These are phyloP conservation scores for Pyrenula aspistea DNA, from an alignment of 495 filamentous ascomycete species.

Conservation along the genomic window DNA sequence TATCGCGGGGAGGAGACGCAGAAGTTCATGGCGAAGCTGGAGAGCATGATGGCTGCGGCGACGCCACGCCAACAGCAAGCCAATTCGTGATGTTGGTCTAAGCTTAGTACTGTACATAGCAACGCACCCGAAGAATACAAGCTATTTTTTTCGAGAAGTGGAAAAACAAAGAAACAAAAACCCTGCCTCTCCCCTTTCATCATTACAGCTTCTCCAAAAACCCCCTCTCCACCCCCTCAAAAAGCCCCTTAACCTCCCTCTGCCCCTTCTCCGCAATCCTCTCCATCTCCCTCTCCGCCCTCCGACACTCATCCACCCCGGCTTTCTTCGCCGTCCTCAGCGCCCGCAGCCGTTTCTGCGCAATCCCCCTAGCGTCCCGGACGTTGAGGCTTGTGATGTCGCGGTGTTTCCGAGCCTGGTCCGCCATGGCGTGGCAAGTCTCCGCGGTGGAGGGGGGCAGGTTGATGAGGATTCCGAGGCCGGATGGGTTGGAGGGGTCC, in stretches of 20 bases:
- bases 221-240: conserved; percentile 52
- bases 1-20: conserved; percentile 29
- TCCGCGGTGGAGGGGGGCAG: conserved; percentile 60
- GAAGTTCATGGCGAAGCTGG: conserved; percentile 29
- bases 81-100: conserved; percentile 1
- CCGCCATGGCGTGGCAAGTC: conserved; percentile 38
- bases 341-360: conserved; percentile 54
- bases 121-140: not conserved
- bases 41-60: conserved; percentile 11
- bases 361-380: conserved; percentile 40
- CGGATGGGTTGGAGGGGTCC: conserved; percentile 50
- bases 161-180: too few species aligned
- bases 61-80: conserved; percentile 6
- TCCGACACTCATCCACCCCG: conserved; percentile 54
- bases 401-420: conserved; percentile 45
- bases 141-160: too few species aligned
- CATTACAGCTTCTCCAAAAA: conserved; percentile 26
- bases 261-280: conserved; percentile 61
- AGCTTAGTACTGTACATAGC: not conserved
- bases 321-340: conserved; percentile 43
- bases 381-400: conserved; percentile 42
- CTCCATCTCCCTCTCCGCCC: conserved; percentile 57
- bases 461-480: conserved; percentile 59
- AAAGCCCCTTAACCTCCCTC: conserved; percentile 52
- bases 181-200: not conserved